Base-by-base conservation (phyloP, 2,329 filamentous ascomycete genomes). In the Aureobasidium sp. region DNA sequence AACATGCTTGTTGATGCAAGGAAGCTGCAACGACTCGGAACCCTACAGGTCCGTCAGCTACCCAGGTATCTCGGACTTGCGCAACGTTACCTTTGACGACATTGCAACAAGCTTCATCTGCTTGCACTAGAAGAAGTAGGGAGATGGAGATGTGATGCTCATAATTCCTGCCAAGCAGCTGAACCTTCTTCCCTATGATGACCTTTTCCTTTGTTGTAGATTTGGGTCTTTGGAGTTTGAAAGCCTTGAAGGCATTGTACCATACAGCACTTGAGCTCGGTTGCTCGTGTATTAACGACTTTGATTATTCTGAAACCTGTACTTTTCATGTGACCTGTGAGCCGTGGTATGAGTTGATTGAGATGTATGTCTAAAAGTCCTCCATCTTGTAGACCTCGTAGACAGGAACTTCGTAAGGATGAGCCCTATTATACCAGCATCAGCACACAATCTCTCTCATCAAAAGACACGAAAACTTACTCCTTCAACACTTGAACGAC, bases 401-500 rank as follows among this genome's bases (percentile, higher is more conserved):
- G 0, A 74, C 76, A 3, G 71, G 69, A 65, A 77, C 76, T 66
- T 79, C 77, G 63, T 79, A 79, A 15, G 77, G 77, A 70, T 79
- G 77, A 25, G 72, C 70, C 47, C 77, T 79, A 59, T 22, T 12
- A 17, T 12, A n/a, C 11, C 41, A 5, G 61, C 31, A 62, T 56
- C 47, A 58, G 47, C 29, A 61, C 17, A 48, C 17, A 34, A 12
- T 20, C 41, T 39, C 41, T 39, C 34, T 7, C 20, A 6, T 22
- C 37, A 20, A 34, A 34, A 62, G 39, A 8, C 31, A 47, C 22
- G 62, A 47, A 53, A 62, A 78, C 82, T 69, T 67, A 88, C 87
- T 75, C 78, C 72, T 88, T 89, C 73, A 90, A 70, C 5, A 85
- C 87, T 34, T 78, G 79, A 0, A 89, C 85, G 1, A 81, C 87